Conservation (phyloP, 2,329 filamentous ascomycete genomes). For the Claviceps purpurea region DNA sequence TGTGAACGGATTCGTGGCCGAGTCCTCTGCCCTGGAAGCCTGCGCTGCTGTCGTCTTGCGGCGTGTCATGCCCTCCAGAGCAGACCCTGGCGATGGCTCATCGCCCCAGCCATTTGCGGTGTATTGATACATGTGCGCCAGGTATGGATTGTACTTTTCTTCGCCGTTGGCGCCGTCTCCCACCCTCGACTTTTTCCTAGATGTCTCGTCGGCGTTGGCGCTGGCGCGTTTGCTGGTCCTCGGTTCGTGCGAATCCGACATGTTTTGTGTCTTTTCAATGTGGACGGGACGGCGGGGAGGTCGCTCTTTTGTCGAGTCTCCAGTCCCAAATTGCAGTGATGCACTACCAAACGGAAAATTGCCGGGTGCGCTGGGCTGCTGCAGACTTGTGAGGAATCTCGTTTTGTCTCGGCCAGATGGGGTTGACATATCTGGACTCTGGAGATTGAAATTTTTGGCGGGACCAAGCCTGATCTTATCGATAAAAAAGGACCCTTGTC, state of each 20-base stretch:
- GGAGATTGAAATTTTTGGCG: constrained; percentile 13
- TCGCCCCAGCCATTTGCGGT: constrained; percentile 25
- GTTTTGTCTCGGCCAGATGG: neutral
- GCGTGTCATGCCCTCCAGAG: constrained; percentile 55
- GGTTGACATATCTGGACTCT: neutral
- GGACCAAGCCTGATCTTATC: constrained; percentile 14
- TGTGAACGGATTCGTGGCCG: constrained; percentile 76
- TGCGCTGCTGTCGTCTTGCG: constrained; percentile 69
- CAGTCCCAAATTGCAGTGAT: neutral
- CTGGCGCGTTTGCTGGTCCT: constrained; percentile 30
- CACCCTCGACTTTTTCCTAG: constrained; percentile 31
- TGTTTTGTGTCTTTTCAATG: constrained; percentile 9
- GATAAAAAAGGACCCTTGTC: constrained; percentile 14
- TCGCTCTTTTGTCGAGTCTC: neutral
- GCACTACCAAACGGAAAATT: constrained; percentile 1
- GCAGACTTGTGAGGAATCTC: neutral
- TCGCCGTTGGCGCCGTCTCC: constrained; percentile 16
- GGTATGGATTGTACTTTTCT: constrained; percentile 61
- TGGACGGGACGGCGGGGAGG: too few relatives aligned
- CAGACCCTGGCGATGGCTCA: constrained; percentile 21
- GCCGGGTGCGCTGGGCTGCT: neutral
- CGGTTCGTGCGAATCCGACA: constrained; percentile 24
- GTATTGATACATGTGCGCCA: constrained; percentile 72
- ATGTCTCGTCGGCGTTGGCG: constrained; percentile 27
- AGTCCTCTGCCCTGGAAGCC: constrained; percentile 64